These are phyloP conservation scores for Colletotrichum kahawae DNA, from an alignment of 2,329 filamentous ascomycete genomes.

Conservation along the genomic window DNA sequence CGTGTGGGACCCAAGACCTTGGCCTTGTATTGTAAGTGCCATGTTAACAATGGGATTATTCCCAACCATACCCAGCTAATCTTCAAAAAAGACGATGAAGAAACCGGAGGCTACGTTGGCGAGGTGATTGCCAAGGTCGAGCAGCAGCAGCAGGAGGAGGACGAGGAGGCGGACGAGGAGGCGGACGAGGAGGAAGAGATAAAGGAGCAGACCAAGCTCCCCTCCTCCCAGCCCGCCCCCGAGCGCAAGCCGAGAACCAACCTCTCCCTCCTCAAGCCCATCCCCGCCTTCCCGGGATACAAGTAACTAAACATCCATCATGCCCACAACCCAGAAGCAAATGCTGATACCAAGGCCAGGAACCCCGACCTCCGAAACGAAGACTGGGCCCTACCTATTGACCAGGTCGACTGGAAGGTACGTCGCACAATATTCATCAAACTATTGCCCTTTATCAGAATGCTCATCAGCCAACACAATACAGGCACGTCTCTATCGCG, in stretches of 20 bases:
- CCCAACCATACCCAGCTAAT: not conserved
- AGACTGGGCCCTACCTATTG: fast-evolving
- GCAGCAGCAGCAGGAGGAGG: not conserved
- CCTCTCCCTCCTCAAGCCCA: not conserved
- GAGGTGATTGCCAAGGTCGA: not conserved
- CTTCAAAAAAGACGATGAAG: not conserved
- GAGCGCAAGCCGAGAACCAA: not conserved
- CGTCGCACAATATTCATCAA: not conserved
- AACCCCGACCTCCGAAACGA: not conserved
- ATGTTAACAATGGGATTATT: fast-evolving
- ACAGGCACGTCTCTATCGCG: not conserved
- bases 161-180: no score
- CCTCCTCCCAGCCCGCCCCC: fast-evolving
- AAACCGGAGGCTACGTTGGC: not conserved
- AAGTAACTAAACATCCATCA: not conserved
- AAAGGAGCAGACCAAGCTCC: not conserved
- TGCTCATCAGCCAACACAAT: not conserved
- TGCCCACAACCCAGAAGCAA: not conserved
- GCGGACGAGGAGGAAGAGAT: not conserved
- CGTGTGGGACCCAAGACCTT: not conserved
- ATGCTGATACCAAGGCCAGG: not conserved
- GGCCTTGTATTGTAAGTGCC: not conserved
- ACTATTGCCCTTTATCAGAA: no score
- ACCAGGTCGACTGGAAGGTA: not conserved
- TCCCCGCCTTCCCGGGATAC: not conserved